A percentile compares a stretch with the other conserved stretches of the same genome.
These are phyloP conservation scores for Xerophyta viscosa DNA, from an alignment of 106 monocot species.

Conservation along the genomic window DNA sequence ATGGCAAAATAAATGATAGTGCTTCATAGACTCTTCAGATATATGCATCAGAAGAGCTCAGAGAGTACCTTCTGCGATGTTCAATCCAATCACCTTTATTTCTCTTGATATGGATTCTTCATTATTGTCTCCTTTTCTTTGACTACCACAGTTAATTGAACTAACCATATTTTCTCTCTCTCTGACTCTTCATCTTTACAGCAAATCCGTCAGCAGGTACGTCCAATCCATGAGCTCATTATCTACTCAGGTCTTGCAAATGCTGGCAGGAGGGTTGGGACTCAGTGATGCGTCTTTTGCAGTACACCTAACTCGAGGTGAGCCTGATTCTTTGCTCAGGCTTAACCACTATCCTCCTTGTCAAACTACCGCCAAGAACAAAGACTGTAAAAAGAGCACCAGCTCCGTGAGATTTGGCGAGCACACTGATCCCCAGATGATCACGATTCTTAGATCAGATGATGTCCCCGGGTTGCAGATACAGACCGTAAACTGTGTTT, in stretches of 20 bases:
- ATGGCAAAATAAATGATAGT: background rate
- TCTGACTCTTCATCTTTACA: constrained; percentile 10
- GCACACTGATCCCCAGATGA: constrained; percentile 53
- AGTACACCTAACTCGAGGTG: constrained; percentile 36
- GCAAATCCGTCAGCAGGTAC: constrained; percentile 50
- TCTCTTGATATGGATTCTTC: too few species aligned
- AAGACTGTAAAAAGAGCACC: constrained; percentile 1
- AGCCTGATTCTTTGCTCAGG: constrained; percentile 77
- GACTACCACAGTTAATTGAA: too few species aligned
- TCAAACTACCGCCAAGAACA: constrained; percentile 6
- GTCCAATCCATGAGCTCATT: constrained; percentile 44
- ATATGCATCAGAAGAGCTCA: too few species aligned
- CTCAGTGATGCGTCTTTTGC: constrained; percentile 30
- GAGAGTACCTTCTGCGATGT: constrained; percentile 4
- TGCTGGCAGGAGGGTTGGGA: constrained; percentile 68
- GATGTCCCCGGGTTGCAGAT: constrained; percentile 34
- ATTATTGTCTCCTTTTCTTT: too few species aligned
- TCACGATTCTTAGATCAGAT: constrained; percentile 38
- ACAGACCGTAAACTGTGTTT: constrained; percentile 14
- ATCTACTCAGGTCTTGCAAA: constrained; percentile 57
- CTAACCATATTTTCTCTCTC: too few species aligned
- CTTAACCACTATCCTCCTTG: constrained; percentile 74
- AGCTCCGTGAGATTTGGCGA: constrained; percentile 46
- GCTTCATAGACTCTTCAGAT: background rate
- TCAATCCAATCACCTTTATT: too few species aligned